A percentile compares a stretch with the other conserved stretches of the same genome.
Conservation (phyloP, 2,329 filamentous ascomycete species). For the Calonectria honghensis region DNA sequence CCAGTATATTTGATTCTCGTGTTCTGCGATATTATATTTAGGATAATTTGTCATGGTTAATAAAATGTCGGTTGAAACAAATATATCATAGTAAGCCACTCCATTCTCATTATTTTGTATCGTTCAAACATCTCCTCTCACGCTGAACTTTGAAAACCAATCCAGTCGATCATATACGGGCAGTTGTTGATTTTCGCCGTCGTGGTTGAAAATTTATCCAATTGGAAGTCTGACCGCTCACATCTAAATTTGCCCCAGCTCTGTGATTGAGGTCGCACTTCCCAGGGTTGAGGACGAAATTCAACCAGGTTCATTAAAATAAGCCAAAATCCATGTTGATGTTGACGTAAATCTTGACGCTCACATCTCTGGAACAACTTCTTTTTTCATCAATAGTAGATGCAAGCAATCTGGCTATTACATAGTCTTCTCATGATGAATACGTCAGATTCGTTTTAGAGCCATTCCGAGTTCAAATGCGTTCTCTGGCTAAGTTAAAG, state of each 20-base stretch:
- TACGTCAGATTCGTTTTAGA: background rate
- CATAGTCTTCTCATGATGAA: conserved; percentile 5
- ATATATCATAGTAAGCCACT: background rate
- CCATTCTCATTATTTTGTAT: background rate
- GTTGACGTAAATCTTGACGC: background rate
- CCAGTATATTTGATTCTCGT: background rate
- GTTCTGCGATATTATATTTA: background rate
- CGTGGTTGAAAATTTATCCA: background rate
- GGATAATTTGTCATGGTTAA: background rate
- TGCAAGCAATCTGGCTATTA: too few species aligned
- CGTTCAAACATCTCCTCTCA: background rate
- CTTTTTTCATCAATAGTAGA: background rate
- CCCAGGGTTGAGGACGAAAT: background rate
- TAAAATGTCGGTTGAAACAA: background rate
- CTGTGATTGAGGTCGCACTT: too few species aligned
- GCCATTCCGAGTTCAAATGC: conserved; percentile 21
- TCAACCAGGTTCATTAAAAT: background rate
- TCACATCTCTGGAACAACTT: background rate
- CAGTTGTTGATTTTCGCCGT: background rate
- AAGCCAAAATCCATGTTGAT: too few species aligned
- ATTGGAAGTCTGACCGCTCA: background rate
- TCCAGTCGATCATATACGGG: background rate
- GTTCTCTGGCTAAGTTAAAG: conserved; percentile 13
- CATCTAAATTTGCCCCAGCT: background rate
- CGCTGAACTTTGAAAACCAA: background rate